Base-by-base conservation (phyloP, 352 stramenopile species). In the Phytophthora uliginosa region DNA sequence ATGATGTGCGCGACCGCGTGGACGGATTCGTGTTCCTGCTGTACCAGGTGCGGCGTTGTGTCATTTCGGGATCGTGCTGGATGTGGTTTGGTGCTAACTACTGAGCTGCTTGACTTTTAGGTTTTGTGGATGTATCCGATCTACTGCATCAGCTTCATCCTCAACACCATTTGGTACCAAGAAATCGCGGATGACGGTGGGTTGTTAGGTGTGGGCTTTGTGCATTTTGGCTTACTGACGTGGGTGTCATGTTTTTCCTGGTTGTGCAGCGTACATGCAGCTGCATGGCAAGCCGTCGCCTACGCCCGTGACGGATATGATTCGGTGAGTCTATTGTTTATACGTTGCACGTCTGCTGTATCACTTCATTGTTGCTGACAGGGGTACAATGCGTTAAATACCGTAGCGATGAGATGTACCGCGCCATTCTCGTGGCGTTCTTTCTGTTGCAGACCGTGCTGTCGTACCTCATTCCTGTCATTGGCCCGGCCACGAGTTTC, bases 161-260 rank as follows among this genome's bases (percentile, higher is more conserved):
- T 97, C 65, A 97, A 97, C 71, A 95, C 90, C 17, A 97, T 97
- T 78, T 97, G 90, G 90, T 97, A 97, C 75, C 90, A 97, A 80
- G 90, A 97, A 75, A 95, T 97, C 57, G 90, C 90, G 1, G 90
- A 97, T 54, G 89, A 97, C 67, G 90, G 90, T 96, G 61, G n/a
- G 64, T 69, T 13, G 0, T 9, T 7, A 51, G 31, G 18, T 63
- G n/a, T 17, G 4, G 26, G 28, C 28, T 6, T 56, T 56, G 9
- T 56, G 24, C 3, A 13, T 53, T 53, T 12, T 26, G 7, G 18
- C 31, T 26, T 26, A 8, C 47, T 53, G 47, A 53, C 47, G 20
- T 18, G n/a, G 47, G 20, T 45, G 13, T 42, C 40, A 22, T 50
- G 40, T 53, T n/a, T 31, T 12, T 26, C 50, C 28, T 64, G 47